A percentile compares a stretch with the other conserved stretches of the same genome.
Conservation (phyloP, 2,329 filamentous ascomycete genomes). For the Nigrospora osmanthi region DNA sequence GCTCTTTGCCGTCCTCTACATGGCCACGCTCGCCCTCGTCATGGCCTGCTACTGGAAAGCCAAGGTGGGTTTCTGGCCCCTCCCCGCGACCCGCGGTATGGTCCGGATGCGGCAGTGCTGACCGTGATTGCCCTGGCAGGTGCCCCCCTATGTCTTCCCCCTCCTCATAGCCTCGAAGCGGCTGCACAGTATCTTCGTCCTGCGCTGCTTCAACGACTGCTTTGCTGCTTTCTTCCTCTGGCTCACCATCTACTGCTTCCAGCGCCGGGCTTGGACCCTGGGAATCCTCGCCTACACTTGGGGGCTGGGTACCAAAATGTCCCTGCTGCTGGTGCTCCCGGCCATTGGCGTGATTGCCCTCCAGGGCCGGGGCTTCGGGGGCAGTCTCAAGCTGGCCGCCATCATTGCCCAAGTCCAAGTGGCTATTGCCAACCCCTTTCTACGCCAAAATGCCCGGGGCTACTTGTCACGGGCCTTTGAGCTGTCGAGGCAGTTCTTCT, state of each 20-base stretch:
- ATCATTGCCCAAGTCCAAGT: constrained; percentile 76
- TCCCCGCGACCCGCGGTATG: too few species aligned
- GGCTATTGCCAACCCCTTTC: constrained; percentile 58
- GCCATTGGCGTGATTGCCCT: constrained; percentile 72
- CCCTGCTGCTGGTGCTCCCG: constrained; percentile 72
- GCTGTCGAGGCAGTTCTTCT: constrained; percentile 82
- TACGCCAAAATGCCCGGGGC: constrained; percentile 53
- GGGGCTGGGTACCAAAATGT: constrained; percentile 94
- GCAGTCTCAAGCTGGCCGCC: constrained; percentile 59
- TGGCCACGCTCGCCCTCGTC: constrained; percentile 67
- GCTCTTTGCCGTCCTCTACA: constrained; percentile 73
- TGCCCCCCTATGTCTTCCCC: constrained; percentile 79
- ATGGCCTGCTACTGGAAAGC: constrained; percentile 75
- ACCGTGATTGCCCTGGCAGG: constrained; percentile 32
- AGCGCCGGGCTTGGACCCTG: constrained; percentile 64
- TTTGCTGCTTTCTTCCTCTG: constrained; percentile 81
- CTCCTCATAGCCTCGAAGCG: constrained; percentile 85
- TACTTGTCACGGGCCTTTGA: constrained; percentile 86
- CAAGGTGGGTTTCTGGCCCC: constrained; percentile 38
- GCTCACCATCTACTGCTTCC: constrained; percentile 69
- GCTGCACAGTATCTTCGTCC: constrained; percentile 85
- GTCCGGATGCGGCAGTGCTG: not conserved
- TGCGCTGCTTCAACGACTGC: constrained; percentile 94
- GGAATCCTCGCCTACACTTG: constrained; percentile 67
- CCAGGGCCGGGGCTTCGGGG: constrained; percentile 59